phyloP scores from a whole-genome alignment of 2,329 filamentous ascomycete genomes.

The Mariannaea sp. region DNA sequence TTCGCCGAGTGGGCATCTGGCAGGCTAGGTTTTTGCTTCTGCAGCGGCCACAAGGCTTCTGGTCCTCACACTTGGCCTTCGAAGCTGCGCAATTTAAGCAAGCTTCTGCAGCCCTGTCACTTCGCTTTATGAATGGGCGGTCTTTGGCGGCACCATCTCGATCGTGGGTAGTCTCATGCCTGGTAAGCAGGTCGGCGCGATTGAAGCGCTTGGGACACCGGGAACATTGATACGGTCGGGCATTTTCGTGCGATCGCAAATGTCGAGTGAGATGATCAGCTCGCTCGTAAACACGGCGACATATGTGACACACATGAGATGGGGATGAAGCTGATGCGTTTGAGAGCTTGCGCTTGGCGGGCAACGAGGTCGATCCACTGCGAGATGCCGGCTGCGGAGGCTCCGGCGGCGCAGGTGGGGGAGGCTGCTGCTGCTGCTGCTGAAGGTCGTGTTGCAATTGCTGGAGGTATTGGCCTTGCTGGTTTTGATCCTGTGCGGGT shows the following conservation, averaged over 20 bases:
- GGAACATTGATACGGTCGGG: conserved; percentile 36
- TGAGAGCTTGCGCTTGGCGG: conserved; percentile 35
- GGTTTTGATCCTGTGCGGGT: conserved; percentile 24
- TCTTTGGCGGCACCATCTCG: conserved; percentile 36
- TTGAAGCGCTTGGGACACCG: conserved; percentile 37
- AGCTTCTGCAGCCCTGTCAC: conserved; percentile 35
- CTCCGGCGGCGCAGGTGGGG: conserved; percentile 23
- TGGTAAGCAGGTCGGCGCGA: conserved; percentile 34
- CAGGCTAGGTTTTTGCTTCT: conserved; percentile 34
- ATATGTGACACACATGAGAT: conserved; percentile 37
- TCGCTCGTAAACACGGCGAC: conserved; percentile 36
- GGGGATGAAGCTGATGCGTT: conserved; percentile 33
- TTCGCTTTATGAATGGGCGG: conserved; percentile 35
- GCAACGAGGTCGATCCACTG: conserved; percentile 20
- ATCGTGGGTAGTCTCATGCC: conserved; percentile 37
- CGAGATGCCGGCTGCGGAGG: conserved; percentile 17
- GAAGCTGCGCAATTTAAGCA: conserved; percentile 37
- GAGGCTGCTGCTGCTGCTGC: conserved; percentile 22
- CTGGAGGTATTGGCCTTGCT: conserved; percentile 9
- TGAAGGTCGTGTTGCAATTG: conserved; percentile 24
- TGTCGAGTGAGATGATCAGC: conserved; percentile 37
- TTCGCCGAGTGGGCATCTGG: conserved; percentile 35
- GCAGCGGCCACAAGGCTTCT: conserved; percentile 36
- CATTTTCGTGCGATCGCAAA: conserved; percentile 36
- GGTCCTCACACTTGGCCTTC: conserved; percentile 37